Evolutionary conservation across 768 basidiomycete genomes (phyloP).

Genomic region (Cystoderma amianthinum): DNA sequence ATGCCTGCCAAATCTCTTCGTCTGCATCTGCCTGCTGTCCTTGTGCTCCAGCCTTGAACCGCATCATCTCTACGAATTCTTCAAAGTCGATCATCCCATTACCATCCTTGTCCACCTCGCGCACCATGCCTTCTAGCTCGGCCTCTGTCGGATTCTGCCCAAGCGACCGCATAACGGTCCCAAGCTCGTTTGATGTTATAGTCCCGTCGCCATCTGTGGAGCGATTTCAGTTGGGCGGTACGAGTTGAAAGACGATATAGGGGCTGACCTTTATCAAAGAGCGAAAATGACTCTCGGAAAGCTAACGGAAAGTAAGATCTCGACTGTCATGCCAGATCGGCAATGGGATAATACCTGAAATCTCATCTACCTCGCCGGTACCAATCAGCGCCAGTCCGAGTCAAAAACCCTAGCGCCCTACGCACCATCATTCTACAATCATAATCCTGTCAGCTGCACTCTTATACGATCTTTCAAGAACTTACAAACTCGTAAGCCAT

Average conservation of each 20-base stretch:
- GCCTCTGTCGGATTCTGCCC: conserved; percentile 89
- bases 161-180: conserved; percentile 85
- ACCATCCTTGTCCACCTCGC: conserved; percentile 71
- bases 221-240: conserved; percentile 1
- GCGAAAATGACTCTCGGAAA: conserved; percentile 88
- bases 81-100: conserved; percentile 81
- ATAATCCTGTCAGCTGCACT: too few species aligned
- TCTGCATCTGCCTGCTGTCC: conserved; percentile 85
- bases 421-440: too few species aligned
- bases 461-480: too few species aligned
- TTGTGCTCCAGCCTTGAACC: too few species aligned
- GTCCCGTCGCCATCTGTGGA: conserved; percentile 82
- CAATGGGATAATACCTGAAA: too few species aligned
- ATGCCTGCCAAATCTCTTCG: conserved; percentile 94
- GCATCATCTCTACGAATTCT: conserved; percentile 79
- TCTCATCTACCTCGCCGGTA: too few species aligned
- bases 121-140: conserved; percentile 89
- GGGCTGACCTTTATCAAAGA: conserved; percentile 74
- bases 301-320: too few species aligned
- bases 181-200: conserved; percentile 82
- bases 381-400: too few species aligned
- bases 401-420: too few species aligned
- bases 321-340: too few species aligned
- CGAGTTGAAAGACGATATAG: not conserved
- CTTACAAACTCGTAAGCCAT: too few species aligned